These are phyloP conservation scores for Suhomyces choctaworum DNA, from an alignment of 1,139 yeast genomes.

Conservation along the genomic window DNA sequence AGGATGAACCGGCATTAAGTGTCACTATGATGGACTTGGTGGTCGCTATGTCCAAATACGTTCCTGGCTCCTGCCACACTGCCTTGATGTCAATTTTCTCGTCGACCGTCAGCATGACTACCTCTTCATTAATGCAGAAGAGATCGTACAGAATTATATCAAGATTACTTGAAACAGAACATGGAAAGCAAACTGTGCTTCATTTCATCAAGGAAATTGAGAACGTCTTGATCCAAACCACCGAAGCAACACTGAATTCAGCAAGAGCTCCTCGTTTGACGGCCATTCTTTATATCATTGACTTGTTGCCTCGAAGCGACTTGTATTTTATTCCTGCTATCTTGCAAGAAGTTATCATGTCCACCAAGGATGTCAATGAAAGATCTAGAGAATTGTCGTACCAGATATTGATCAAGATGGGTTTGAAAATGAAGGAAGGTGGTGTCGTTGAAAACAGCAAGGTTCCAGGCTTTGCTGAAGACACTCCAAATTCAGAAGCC, in stretches of 20 bases:
- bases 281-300: slow-evolving; percentile 62
- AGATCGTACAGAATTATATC: slow-evolving; percentile 83
- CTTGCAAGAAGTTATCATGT: slow-evolving; percentile 83
- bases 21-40: slow-evolving; percentile 89
- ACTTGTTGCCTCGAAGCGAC: slow-evolving; percentile 59
- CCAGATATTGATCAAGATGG: slow-evolving; percentile 76
- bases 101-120: slow-evolving; percentile 54
- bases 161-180: slow-evolving; percentile 65
- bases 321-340: slow-evolving; percentile 78
- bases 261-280: slow-evolving; percentile 80
- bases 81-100: slow-evolving; percentile 79
- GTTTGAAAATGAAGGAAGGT: slow-evolving; percentile 71
- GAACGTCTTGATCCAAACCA: slow-evolving; percentile 55
- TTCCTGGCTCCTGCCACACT: slow-evolving; percentile 68
- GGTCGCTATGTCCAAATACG: slow-evolving; percentile 81
- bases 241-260: slow-evolving; percentile 63
- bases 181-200: slow-evolving; percentile 55
- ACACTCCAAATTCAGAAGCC: slow-evolving; percentile 64
- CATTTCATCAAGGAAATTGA: slow-evolving; percentile 60
- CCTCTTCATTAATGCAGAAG: slow-evolving; percentile 77
- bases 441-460: slow-evolving; percentile 65
- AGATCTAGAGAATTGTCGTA: slow-evolving; percentile 85
- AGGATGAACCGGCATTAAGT: slow-evolving; percentile 54
- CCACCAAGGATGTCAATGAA: slow-evolving; percentile 93
- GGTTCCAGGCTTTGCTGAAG: slow-evolving; percentile 67